Evolutionary conservation across 2,329 filamentous ascomycete species (phyloP).

Genomic region (Basipetospora chlamydospora): DNA sequence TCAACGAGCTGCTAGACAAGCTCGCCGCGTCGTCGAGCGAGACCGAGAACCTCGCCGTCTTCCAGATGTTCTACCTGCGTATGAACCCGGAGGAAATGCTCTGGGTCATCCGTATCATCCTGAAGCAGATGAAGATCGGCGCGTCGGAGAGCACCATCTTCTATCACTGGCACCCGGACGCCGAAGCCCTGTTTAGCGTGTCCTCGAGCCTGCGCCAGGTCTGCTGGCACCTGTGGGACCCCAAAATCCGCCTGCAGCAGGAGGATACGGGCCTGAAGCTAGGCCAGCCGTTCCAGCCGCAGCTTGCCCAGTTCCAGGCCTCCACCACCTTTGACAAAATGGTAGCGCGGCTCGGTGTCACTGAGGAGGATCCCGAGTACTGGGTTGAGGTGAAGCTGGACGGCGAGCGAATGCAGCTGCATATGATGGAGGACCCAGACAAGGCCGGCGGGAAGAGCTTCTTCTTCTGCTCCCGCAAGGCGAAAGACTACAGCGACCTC

Average conservation of each 20-base stretch:
- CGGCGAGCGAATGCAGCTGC: slow-evolving; percentile 92
- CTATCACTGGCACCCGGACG: slow-evolving; percentile 68
- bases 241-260: slow-evolving; percentile 54
- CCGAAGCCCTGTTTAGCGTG: slow-evolving; percentile 68
- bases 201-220: slow-evolving; percentile 81
- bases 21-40: slow-evolving; percentile 65
- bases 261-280: slow-evolving; percentile 62
- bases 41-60: slow-evolving; percentile 67
- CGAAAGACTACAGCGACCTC: slow-evolving; percentile 89
- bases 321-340: slow-evolving; percentile 63
- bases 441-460: slow-evolving; percentile 60
- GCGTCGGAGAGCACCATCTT: slow-evolving; percentile 84
- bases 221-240: slow-evolving; percentile 84
- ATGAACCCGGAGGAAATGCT: slow-evolving; percentile 92
- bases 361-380: slow-evolving; percentile 60
- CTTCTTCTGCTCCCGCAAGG: slow-evolving; percentile 87
- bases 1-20: slow-evolving; percentile 72
- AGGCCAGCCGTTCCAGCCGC: slow-evolving; percentile 94
- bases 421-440: slow-evolving; percentile 61
- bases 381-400: slow-evolving; percentile 99
- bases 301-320: slow-evolving; percentile 85
- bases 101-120: slow-evolving; percentile 88
- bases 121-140: slow-evolving; percentile 59
- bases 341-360: slow-evolving; percentile 50
- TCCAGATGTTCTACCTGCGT: slow-evolving; percentile 68